Evolutionary conservation across 2,329 filamentous ascomycete species (phyloP).

Genomic region (Conoideocrella luteorostrata): DNA sequence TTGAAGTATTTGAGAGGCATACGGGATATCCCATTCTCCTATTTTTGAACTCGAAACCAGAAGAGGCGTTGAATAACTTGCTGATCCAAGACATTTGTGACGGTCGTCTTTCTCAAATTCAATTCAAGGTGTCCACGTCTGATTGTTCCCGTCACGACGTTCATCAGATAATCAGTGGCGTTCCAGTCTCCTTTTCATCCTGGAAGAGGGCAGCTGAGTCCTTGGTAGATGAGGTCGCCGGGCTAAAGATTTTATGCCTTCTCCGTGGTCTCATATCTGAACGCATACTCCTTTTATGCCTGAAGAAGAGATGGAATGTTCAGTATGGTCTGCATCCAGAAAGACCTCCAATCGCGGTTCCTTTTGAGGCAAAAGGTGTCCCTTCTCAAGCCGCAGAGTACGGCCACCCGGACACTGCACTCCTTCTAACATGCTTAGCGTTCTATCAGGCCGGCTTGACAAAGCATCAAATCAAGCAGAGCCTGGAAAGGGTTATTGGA

Average conservation of each 20-base stretch:
- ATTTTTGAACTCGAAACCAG: slow-evolving; percentile 43
- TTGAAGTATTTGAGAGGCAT: slow-evolving; percentile 39
- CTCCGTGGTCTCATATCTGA: slow-evolving; percentile 58
- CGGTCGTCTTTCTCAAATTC: slow-evolving; percentile 16
- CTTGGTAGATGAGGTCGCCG: background rate
- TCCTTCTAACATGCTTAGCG: slow-evolving; percentile 39
- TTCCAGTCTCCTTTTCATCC: background rate
- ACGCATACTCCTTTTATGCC: slow-evolving; percentile 49
- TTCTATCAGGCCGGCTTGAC: slow-evolving; percentile 38
- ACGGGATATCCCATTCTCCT: slow-evolving; percentile 49
- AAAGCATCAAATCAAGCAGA: background rate
- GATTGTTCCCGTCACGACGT: slow-evolving; percentile 3
- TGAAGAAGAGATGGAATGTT: slow-evolving; percentile 62
- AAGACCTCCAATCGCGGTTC: slow-evolving; percentile 25
- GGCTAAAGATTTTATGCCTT: slow-evolving; percentile 35
- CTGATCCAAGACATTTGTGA: slow-evolving; percentile 35
- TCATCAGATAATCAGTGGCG: background rate
- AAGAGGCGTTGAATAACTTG: slow-evolving; percentile 33
- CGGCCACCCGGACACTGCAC: background rate
- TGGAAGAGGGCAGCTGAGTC: background rate
- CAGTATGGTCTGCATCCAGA: slow-evolving; percentile 52
- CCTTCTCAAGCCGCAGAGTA: background rate
- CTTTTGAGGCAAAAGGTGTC: background rate
- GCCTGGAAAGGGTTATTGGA: background rate
- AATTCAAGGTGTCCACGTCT: slow-evolving; percentile 3